These are phyloP conservation scores for Penstemon newberryi DNA, from an alignment of 257 asterid species.

Conservation along the genomic window DNA sequence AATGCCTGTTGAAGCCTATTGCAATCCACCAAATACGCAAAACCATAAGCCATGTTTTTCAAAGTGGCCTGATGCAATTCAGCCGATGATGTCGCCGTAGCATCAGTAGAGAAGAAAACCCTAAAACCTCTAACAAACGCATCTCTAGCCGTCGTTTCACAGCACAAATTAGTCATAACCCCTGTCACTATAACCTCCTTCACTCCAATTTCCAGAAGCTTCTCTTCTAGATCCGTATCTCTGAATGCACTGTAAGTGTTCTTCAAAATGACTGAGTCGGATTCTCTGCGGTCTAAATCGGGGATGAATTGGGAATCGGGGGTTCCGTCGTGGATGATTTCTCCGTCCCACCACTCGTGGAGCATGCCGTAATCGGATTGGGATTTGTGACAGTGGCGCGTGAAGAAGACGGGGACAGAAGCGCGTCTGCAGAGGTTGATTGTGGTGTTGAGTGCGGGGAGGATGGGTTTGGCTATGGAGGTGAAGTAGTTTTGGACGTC, in stretches of 20 bases:
- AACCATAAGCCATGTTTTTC: constrained; percentile 78
- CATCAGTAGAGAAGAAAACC: constrained; percentile 74
- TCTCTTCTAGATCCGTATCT: constrained; percentile 67
- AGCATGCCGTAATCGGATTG: constrained; percentile 57
- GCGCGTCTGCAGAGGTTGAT: constrained; percentile 59
- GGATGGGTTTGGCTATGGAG: constrained; percentile 54
- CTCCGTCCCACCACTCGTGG: constrained; percentile 77
- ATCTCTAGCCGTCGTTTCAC: constrained; percentile 81
- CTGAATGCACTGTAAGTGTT: constrained; percentile 69
- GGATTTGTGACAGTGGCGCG: constrained; percentile 75
- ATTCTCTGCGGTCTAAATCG: constrained; percentile 35
- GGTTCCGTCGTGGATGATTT: constrained; percentile 64
- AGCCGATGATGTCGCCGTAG: constrained; percentile 60
- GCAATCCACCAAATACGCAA: constrained; percentile 67
- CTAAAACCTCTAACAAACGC: constrained; percentile 70
- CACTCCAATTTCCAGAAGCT: constrained; percentile 50
- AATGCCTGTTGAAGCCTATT: constrained; percentile 44
- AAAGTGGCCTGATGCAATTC: constrained; percentile 74
- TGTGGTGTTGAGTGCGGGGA: constrained; percentile 50
- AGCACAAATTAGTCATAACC: constrained; percentile 77
- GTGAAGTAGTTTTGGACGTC: constrained; percentile 65
- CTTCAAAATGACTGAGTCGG: constrained; percentile 56
- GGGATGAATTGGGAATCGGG: constrained; percentile 53
- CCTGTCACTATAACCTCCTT: constrained; percentile 76
- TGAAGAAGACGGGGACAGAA: constrained; percentile 60